phyloP scores from a whole-genome alignment of 805 yeast species.

The Lipomyces sp. region DNA sequence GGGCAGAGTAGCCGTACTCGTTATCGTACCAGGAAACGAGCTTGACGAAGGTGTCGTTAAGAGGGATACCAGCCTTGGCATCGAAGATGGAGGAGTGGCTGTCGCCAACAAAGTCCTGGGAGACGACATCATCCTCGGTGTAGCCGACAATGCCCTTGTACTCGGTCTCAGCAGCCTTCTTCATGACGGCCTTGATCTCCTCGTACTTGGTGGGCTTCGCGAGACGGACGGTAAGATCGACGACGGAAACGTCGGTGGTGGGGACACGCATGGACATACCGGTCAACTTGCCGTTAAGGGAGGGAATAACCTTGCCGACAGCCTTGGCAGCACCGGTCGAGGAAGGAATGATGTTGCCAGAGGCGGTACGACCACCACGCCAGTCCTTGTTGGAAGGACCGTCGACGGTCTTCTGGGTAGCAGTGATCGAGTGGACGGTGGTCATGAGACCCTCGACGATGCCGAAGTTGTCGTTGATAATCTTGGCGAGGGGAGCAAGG shows the following conservation, averaged over 20 bases:
- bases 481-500: slow-evolving; percentile 92
- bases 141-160: slow-evolving; percentile 84
- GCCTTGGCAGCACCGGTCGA: slow-evolving; percentile 98
- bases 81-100: slow-evolving; percentile 86
- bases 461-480: slow-evolving; percentile 81
- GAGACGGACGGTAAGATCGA: slow-evolving; percentile 86
- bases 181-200: slow-evolving; percentile 76
- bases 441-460: slow-evolving; percentile 94
- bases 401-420: slow-evolving; percentile 94
- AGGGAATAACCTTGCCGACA: slow-evolving; percentile 93
- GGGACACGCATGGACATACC: slow-evolving; percentile 95
- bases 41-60: slow-evolving; percentile 88
- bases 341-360: slow-evolving; percentile 93
- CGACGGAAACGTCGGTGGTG: slow-evolving; percentile 91
- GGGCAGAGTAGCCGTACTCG: slow-evolving; percentile 95
- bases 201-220: slow-evolving; percentile 78
- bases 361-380: slow-evolving; percentile 98
- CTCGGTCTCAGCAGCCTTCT: slow-evolving; percentile 76
- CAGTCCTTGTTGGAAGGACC: slow-evolving; percentile 98
- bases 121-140: slow-evolving; percentile 92
- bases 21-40: slow-evolving; percentile 94
- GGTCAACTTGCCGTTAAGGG: slow-evolving; percentile 87
- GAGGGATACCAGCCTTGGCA: slow-evolving; percentile 86
- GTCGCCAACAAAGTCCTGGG: slow-evolving; percentile 86
- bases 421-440: slow-evolving; percentile 94